These are phyloP conservation scores for Dactylella cylindrospora DNA, from an alignment of 2,329 filamentous ascomycete species.

Conservation along the genomic window DNA sequence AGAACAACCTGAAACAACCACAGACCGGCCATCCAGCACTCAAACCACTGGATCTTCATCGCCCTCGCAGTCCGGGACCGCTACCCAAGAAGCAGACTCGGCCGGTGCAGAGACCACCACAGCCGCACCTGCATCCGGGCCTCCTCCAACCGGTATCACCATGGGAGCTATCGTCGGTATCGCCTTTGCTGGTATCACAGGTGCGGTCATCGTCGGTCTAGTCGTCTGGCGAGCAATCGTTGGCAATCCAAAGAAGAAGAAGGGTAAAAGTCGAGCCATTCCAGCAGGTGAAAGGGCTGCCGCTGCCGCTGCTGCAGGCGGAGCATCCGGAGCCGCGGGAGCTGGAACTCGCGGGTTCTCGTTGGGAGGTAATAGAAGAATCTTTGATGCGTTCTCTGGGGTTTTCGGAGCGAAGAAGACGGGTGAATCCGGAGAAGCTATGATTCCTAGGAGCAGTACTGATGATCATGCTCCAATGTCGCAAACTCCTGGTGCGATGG, in stretches of 20 bases:
- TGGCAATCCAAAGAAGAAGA: slow-evolving; percentile 27
- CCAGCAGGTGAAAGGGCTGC: not conserved
- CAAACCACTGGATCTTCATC: slow-evolving; percentile 9
- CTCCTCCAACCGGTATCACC: slow-evolving; percentile 31
- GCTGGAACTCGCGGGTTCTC: slow-evolving; percentile 9
- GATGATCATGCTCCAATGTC: slow-evolving; percentile 28
- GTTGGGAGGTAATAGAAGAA: slow-evolving; percentile 19
- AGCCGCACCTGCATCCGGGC: slow-evolving; percentile 1
- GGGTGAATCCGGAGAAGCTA: slow-evolving; percentile 5
- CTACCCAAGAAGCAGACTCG: slow-evolving; percentile 28
- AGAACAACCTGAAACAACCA: not conserved
- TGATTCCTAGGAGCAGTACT: slow-evolving; percentile 15
- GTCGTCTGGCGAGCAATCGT: slow-evolving; percentile 42
- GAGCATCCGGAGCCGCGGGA: slow-evolving; percentile 9
- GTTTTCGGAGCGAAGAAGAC: slow-evolving; percentile 22
- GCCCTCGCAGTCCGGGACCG: slow-evolving; percentile 7
- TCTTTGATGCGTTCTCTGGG: slow-evolving; percentile 17
- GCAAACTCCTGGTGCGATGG: slow-evolving; percentile 33
- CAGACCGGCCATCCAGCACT: not conserved
- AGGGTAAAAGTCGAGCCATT: slow-evolving; percentile 6
- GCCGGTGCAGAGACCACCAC: slow-evolving; percentile 16
- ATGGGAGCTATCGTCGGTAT: slow-evolving; percentile 41
- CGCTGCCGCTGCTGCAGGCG: not conserved
- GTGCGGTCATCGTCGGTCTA: slow-evolving; percentile 35
- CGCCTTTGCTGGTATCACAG: slow-evolving; percentile 37